Evolutionary conservation across 805 yeast species (phyloP), one percentile per base, ranked within the genome.

Genomic region (Sugiyamaella lignohabitans): DNA sequence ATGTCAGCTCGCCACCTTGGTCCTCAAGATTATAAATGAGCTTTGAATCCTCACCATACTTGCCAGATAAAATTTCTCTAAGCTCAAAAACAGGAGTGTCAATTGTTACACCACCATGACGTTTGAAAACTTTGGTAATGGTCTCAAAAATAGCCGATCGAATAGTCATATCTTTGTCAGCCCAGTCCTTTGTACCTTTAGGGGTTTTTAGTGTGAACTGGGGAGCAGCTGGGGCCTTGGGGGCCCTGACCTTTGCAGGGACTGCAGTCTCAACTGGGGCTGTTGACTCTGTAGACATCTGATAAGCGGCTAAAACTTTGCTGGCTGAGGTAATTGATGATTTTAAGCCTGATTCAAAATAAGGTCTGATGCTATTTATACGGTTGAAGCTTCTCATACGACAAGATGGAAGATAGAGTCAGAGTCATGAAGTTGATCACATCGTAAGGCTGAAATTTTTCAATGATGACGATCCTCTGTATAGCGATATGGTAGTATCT

Each of bases 51-150:
- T 93, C 99, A 64, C 99, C 99, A 66, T 93, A 93, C 65, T 93
- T 93, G 42, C 98, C 98, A 21, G 97, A 81, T 49, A 93, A 76
- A 57, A 93, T 93, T 66, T 93, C 98, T 58, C 96, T 79, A 56
- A 91, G 75, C 67, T 93, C 99, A 59, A 93, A 93, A 3, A 93
- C 99, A 4, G 99, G 99, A 1, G 99, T 93, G 65, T 93, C 99
- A 54, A 93, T 87, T 37, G 98, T 91, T 29, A 88, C 96, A 67
- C 94, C 98, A 52, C 99, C 99, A 67, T 93, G 99, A 58, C 88
- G 83, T 67, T 88, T 84, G 76, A 93, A 93, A 43, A 93, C 67
- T 1, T 70, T 59, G 14, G 89, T 78, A 51, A 93, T 68, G 6
- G 87, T 76, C 44, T 73, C 70, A 66, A 93, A 93, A 51, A 93